Evolutionary conservation across 2,329 filamentous ascomycete genomes (phyloP).

Genomic region (Microdochium bolleyi): DNA sequence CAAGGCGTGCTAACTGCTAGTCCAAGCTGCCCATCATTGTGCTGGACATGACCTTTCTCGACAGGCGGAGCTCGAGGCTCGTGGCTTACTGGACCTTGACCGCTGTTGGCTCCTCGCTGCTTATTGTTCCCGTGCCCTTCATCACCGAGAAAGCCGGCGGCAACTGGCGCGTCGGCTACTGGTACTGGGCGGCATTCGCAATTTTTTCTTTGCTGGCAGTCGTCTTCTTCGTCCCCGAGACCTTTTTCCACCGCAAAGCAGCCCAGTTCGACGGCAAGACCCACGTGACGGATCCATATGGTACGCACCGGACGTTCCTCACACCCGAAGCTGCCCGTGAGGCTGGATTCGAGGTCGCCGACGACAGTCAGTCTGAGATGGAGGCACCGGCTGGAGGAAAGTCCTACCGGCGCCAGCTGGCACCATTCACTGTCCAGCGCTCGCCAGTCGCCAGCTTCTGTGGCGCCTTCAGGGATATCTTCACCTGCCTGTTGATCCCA

Average conservation of each 20-base stretch:
- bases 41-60: not conserved
- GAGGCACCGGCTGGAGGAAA: not conserved
- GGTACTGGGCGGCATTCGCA: not conserved
- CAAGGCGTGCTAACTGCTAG: not conserved
- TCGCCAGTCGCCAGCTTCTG: not conserved
- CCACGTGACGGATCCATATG: not conserved
- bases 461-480: not conserved
- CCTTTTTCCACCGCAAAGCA: constrained; percentile 4
- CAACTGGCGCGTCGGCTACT: not conserved
- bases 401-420: not conserved
- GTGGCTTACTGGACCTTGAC: not conserved
- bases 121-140: not conserved
- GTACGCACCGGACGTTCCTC: constrained; percentile 1
- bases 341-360: not conserved
- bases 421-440: not conserved
- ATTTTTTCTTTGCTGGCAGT: not conserved
- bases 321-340: constrained; percentile 1
- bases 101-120: not conserved
- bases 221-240: constrained; percentile 6
- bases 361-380: not conserved
- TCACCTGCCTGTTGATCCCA: not conserved
- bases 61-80: not conserved
- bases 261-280: constrained; percentile 3
- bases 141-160: not conserved
- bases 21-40: not conserved